Base-by-base conservation (phyloP, 768 basidiomycete species). In the Leucosporidium yakuticum region DNA sequence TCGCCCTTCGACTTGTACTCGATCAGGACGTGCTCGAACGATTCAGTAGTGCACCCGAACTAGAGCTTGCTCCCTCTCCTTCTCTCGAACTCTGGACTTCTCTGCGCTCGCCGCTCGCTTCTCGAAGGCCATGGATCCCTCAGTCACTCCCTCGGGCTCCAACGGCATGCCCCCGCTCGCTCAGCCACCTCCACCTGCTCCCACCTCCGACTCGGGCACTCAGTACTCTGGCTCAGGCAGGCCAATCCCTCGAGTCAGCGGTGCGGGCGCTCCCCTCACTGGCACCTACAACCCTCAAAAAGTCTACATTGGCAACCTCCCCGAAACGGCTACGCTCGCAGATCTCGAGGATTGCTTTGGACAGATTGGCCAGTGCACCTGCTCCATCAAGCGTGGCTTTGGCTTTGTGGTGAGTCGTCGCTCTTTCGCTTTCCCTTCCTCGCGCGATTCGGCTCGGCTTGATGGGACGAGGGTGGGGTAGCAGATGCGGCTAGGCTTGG, bases 281-380 rank as follows among this genome's bases (percentile, higher is more conserved):
- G 70, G 70, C n/a, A 64, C 67, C 57, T 71, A 68, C 70, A 61
- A 66, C 62, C 58, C 64, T 23, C 57, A 59, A 23, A 75, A 75
- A 66, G 64, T 76, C 44, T 76, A 72, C 73, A 73, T 76, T 29
- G 74, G 74, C 27, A 71, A 70, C 39, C 32, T 76, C 20, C 75
- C 75, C 17, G 74, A 75, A 14, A 61, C 64, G 9, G 71, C 75
- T 14, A 73, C 75, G 31, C 62, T 71, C 27, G 69, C 57, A 4
- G 75, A 76, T 31, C 53, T 76, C 32, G 62, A 74, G 34, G 73
- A 74, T 53, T 76, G 75, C 66, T 76, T 76, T 59, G 74, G 75
- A 4, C 71, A 75, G 54, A 64, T 76, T 27, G 75, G 75, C 2
- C 61, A 69, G 4, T 72, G 71, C 53, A 62, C 68, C 34, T 69